These are phyloP conservation scores for Blastocystis sp. DNA, from an alignment of 352 stramenopile species.

Conservation along the genomic window DNA sequence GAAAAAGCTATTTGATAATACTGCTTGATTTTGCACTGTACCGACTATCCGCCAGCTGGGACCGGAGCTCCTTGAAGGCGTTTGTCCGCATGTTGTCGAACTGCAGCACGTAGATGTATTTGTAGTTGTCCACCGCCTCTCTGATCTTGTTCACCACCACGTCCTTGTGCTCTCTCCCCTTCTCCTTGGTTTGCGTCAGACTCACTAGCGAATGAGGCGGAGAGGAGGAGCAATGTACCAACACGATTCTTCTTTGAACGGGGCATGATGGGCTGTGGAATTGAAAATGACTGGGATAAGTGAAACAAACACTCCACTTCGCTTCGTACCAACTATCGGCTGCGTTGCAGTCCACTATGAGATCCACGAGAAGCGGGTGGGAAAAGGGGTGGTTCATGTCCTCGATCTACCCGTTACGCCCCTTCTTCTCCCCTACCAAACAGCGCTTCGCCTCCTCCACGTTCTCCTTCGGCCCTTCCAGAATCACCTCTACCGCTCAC, in stretches of 20 bases:
- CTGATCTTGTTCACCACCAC: conserved; percentile 88
- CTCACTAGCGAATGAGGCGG: conserved; percentile 74
- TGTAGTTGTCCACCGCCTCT: conserved; percentile 86
- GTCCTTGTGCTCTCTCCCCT: conserved; percentile 91
- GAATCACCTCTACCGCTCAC: conserved; percentile 93
- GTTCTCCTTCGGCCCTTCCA: conserved; percentile 94
- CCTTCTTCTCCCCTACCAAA: conserved; percentile 72
- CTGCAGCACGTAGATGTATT: conserved; percentile 88
- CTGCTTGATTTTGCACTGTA: conserved; percentile 70
- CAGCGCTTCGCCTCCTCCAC: conserved; percentile 84
- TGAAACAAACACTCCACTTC: conserved; percentile 81
- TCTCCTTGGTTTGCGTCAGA: conserved; percentile 71
- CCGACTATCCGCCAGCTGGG: conserved; percentile 89
- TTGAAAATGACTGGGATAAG: neutral
- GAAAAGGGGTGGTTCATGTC: conserved; percentile 97
- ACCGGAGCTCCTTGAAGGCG: conserved; percentile 94
- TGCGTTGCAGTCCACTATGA: conserved; percentile 88
- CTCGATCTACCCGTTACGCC: conserved; percentile 80
- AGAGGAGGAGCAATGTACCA: conserved; percentile 64
- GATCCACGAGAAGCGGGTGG: conserved; percentile 80
- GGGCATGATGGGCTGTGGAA: conserved; percentile 75
- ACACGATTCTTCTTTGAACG: conserved; percentile 78
- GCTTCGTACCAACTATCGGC: conserved; percentile 98
- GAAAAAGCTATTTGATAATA: conserved; percentile 82
- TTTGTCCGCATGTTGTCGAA: conserved; percentile 97